phyloP scores from a whole-genome alignment of 1,284 basidiomycete genomes.

The Moniliophthora roreri region DNA sequence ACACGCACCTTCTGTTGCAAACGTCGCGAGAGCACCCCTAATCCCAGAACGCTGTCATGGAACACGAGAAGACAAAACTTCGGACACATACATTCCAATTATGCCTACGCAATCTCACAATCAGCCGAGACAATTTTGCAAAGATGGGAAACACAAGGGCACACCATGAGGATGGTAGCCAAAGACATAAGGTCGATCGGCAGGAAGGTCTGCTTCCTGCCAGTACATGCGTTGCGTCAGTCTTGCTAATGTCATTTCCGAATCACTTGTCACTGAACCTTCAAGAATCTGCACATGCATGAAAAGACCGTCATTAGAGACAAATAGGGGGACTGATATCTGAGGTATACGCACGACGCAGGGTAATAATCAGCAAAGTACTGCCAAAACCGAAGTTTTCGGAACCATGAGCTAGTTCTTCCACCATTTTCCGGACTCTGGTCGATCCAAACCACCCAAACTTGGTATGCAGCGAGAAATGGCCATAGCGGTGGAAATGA shows the following conservation, averaged over 20 bases:
- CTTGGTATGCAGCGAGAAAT: conserved; percentile 74
- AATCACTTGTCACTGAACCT: conserved; percentile 37
- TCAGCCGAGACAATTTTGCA: not conserved
- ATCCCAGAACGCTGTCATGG: not conserved
- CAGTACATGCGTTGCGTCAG: conserved; percentile 13
- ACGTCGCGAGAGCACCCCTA: conserved; percentile 92
- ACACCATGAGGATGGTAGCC: conserved; percentile 95
- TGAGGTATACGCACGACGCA: conserved; percentile 63
- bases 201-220: conserved; percentile 85
- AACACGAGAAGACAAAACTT: not conserved
- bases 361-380: conserved; percentile 95
- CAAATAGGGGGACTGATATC: conserved; percentile 1
- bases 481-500: conserved; percentile 92
- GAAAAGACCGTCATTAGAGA: conserved; percentile 14
- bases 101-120: conserved; percentile 53
- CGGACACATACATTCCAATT: conserved; percentile 79
- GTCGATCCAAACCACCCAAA: conserved; percentile 83
- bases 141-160: not conserved
- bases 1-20: conserved; percentile 81
- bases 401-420: conserved; percentile 75
- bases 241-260: not conserved
- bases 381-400: conserved; percentile 72
- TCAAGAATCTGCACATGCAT: conserved; percentile 48
- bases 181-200: conserved; percentile 93
- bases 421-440: conserved; percentile 79